Percentiles rank a stretch among this genome's conserved stretches.
phyloP scores from a whole-genome alignment of 176 grass and related monocot genomes.

The Oryza brachyantha region DNA sequence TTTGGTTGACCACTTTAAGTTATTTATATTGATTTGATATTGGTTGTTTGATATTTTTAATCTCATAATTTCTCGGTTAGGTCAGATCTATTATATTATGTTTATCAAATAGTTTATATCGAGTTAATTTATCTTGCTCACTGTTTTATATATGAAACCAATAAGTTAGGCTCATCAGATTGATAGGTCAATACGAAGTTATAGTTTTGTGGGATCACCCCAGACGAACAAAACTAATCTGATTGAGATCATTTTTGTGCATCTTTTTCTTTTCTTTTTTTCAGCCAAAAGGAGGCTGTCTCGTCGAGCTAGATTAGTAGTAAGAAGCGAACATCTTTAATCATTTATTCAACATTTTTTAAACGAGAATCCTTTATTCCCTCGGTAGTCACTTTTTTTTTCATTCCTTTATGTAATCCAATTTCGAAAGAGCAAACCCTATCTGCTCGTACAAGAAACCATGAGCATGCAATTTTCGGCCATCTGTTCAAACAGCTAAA shows the following conservation, averaged over 20 bases:
- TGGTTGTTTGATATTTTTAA: too few relatives aligned
- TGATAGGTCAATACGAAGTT: too few relatives aligned
- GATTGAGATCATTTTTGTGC: neutral
- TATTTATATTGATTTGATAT: too few relatives aligned
- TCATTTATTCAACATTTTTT: neutral
- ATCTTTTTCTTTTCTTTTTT: neutral
- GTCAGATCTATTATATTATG: too few relatives aligned
- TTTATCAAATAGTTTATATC: too few relatives aligned
- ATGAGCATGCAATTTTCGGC: neutral
- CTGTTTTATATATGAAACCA: too few relatives aligned
- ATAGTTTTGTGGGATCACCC: too few relatives aligned
- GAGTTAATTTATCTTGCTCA: too few relatives aligned
- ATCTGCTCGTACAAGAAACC: neutral
- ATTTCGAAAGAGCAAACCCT: conserved; percentile 6
- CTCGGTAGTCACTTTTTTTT: neutral
- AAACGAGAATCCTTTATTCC: neutral
- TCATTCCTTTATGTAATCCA: conserved; percentile 8
- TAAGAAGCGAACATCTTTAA: neutral
- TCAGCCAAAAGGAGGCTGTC: neutral
- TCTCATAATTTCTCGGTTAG: too few relatives aligned
- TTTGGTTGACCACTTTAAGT: too few relatives aligned
- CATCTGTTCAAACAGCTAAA: neutral
- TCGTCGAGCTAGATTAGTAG: neutral
- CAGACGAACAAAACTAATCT: too few relatives aligned
- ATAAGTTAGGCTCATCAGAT: too few relatives aligned